Percentiles rank a stretch among this genome's conserved stretches.
phyloP scores from a whole-genome alignment of 2,329 filamentous ascomycete genomes.

The Fusarium sp. region DNA sequence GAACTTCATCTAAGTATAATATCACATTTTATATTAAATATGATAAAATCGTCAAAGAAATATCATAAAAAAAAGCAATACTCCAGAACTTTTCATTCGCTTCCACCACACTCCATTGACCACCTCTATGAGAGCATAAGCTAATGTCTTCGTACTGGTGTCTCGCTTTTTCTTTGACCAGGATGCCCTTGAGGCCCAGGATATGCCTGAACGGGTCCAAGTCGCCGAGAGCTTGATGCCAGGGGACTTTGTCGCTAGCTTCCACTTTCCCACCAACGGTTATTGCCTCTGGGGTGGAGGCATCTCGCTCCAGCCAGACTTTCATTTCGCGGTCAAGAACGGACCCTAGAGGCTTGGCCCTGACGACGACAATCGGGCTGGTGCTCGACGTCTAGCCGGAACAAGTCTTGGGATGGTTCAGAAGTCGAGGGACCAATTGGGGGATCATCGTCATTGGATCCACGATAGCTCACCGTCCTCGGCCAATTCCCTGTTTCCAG shows the following conservation, averaged over 20 bases:
- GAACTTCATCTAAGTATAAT: no score
- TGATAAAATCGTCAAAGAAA: not conserved
- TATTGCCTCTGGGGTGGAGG: conserved; percentile 24
- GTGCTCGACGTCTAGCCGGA: conserved; percentile 10
- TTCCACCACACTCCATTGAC: not conserved
- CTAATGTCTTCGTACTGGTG: not conserved
- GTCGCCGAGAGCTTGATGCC: conserved; percentile 33
- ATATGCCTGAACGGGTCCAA: conserved; percentile 34
- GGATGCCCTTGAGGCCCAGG: conserved; percentile 21
- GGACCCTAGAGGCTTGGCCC: conserved; percentile 3
- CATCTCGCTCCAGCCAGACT: conserved; percentile 31
- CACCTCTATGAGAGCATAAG: not conserved
- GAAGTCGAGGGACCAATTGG: conserved; percentile 15
- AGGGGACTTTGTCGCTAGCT: conserved; percentile 36
- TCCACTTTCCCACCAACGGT: conserved; percentile 35
- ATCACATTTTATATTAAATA: not conserved
- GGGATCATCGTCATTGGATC: conserved; percentile 12
- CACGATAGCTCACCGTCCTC: conserved; percentile 28
- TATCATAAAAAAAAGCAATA: not conserved
- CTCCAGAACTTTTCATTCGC: not conserved
- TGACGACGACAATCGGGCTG: conserved; percentile 15
- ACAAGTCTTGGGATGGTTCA: conserved; percentile 13
- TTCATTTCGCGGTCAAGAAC: conserved; percentile 32
- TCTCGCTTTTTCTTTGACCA: not conserved
- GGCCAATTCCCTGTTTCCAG: conserved; percentile 34